These are phyloP conservation scores for Thalassiosira hispida DNA, from an alignment of 352 stramenopile species.

Conservation along the genomic window DNA sequence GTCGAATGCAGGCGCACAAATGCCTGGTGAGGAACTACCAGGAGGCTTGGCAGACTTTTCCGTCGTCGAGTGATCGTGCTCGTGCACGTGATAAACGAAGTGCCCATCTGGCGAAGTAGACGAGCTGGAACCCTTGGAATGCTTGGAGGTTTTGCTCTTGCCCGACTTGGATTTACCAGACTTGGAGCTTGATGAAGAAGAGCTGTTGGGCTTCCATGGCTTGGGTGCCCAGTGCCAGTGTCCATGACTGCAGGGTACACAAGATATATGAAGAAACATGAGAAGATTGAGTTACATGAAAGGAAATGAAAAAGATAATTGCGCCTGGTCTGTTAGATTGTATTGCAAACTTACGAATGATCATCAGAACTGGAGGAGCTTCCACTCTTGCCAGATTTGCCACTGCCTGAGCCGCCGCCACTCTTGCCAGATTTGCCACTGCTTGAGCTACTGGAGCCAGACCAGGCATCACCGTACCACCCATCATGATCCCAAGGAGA, in stretches of 20 bases:
- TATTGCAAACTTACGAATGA: neutral
- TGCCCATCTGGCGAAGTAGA: neutral
- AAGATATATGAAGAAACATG: too few species aligned
- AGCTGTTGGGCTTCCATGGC: neutral
- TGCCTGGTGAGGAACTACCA: neutral
- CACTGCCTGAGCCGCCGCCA: neutral
- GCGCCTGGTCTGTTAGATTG: too few species aligned
- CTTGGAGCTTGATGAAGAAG: neutral
- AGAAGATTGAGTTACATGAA: too few species aligned
- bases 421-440: slow-evolving; percentile 23
- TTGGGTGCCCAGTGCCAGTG: neutral
- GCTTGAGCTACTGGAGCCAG: neutral
- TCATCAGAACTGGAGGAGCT: neutral
- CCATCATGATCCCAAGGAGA: too few species aligned
- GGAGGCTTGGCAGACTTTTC: neutral
- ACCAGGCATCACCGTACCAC: too few species aligned
- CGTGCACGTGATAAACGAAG: neutral
- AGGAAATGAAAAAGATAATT: too few species aligned
- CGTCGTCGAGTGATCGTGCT: neutral
- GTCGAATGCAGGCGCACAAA: neutral
- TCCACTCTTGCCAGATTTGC: slow-evolving; percentile 22
- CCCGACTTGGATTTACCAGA: slow-evolving; percentile 2
- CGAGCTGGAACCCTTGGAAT: neutral
- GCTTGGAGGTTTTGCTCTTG: neutral
- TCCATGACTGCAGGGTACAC: slow-evolving; percentile 2